Evolutionary conservation across 129 eudicot species (phyloP).

Genomic region (Pittosporum tobira): DNA sequence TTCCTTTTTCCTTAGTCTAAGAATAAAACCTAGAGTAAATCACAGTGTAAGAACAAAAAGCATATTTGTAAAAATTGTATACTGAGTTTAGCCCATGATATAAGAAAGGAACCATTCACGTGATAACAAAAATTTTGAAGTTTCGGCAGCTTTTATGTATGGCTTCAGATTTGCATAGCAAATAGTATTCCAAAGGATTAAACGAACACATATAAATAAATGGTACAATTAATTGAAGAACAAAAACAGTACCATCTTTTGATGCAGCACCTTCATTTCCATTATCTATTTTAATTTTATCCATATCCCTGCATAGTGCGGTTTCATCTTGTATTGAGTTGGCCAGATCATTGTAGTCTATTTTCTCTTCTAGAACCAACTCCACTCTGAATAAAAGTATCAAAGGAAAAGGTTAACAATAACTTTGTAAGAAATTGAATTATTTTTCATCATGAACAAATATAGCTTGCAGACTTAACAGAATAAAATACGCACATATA

Average conservation of each 20-base stretch:
- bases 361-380: constrained; percentile 59
- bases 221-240: background rate
- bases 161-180: background rate
- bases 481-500: background rate
- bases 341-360: constrained; percentile 89
- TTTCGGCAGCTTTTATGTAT: background rate
- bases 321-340: constrained; percentile 34
- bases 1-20: too few species aligned
- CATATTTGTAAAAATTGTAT: too few species aligned
- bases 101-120: background rate
- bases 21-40: too few species aligned
- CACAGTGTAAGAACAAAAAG: too few species aligned
- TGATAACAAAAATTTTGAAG: too few species aligned
- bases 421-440: background rate
- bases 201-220: background rate
- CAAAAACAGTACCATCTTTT: constrained; percentile 25
- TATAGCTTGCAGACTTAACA: background rate
- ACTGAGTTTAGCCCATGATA: too few species aligned
- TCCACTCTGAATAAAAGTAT: constrained; percentile 43
- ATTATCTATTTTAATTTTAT: constrained; percentile 15
- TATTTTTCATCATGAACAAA: background rate
- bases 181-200: background rate
- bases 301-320: constrained; percentile 20
- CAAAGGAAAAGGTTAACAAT: constrained; percentile 14
- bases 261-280: constrained; percentile 17